phyloP scores from a whole-genome alignment of 2,329 filamentous ascomycete species.

The Penicillium sp. region DNA sequence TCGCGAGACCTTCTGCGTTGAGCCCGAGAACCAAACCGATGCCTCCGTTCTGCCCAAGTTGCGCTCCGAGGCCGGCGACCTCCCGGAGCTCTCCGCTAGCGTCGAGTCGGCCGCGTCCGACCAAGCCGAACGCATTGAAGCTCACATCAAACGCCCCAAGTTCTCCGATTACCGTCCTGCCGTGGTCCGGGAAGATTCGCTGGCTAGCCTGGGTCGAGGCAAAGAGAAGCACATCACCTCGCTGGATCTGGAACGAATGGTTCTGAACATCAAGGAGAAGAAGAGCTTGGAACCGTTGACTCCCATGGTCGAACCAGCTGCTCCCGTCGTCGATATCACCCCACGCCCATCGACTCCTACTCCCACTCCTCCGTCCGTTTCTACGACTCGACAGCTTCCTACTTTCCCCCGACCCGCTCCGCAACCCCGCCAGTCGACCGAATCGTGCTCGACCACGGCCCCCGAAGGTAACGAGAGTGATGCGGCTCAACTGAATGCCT shows the following conservation, averaged over 20 bases:
- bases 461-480: slow-evolving; percentile 47
- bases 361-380: slow-evolving; percentile 34
- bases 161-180: slow-evolving; percentile 63
- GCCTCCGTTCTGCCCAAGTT: slow-evolving; percentile 49
- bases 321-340: slow-evolving; percentile 43
- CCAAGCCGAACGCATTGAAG: slow-evolving; percentile 53
- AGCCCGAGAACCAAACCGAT: slow-evolving; percentile 55
- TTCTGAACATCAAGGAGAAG: slow-evolving; percentile 85
- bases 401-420: slow-evolving; percentile 26
- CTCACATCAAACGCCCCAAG: slow-evolving; percentile 59
- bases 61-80: slow-evolving; percentile 48
- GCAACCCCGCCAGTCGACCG: slow-evolving; percentile 48
- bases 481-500: slow-evolving; percentile 43
- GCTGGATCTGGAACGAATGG: slow-evolving; percentile 88
- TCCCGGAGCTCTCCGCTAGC: slow-evolving; percentile 73
- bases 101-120: slow-evolving; percentile 69
- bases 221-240: slow-evolving; percentile 89
- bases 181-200: slow-evolving; percentile 53
- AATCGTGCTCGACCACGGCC: slow-evolving; percentile 60
- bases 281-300: slow-evolving; percentile 61
- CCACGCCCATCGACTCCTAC: slow-evolving; percentile 45
- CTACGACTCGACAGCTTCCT: slow-evolving; percentile 33
- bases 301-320: slow-evolving; percentile 41
- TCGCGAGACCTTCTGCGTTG: slow-evolving; percentile 85
- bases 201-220: slow-evolving; percentile 65